Evolutionary conservation across 805 yeast species (phyloP), one percentile per base, ranked within the genome.

Genomic region (Candida corydali): DNA sequence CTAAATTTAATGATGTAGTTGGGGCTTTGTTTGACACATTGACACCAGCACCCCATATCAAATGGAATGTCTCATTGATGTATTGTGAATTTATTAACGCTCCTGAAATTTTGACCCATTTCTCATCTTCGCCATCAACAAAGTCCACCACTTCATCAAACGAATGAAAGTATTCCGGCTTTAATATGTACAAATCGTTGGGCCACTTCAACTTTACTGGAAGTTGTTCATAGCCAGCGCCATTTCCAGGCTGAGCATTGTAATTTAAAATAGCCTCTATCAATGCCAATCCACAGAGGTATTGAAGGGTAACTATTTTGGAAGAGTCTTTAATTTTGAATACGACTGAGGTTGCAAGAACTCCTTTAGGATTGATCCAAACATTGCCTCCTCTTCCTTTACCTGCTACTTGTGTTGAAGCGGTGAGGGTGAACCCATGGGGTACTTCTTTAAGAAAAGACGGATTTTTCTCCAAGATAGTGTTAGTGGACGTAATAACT

Each of bases 191-290:
- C 10, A 93, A 63, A 57, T 93, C 99, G 55, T 93, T 93, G 2
- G 99, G 99, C 99, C 99, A 93, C 55, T 93, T 93, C 41, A 93
- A 72, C 34, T 78, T 72, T 11, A 91, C 69, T 0, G 96, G 97
- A 47, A 93, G 59, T 31, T 78, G 82, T 15, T 78, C 80, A 54
- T 81, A 86, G 0, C 85, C 87, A 0, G 62, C 59, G 2, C 69
- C 68, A 6, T 42, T 34, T 5, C 72, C 72, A 14, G 62, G 50
- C 4, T 37, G 37, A 37, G 60, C 52, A 2, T 78, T 78, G 49
- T 87, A 78, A 2, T 76, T 65, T 24, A 75, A 57, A 12, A 91
- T 71, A 18, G 95, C 86, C 53, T 84, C 86, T 8, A 89, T 81
- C 35, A 83, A 73, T 0, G 98, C 96, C 44, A 93, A 59, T 38